These are phyloP conservation scores for Elaeagnus macrophylla DNA, from an alignment of 306 rosid species.

Conservation along the genomic window DNA sequence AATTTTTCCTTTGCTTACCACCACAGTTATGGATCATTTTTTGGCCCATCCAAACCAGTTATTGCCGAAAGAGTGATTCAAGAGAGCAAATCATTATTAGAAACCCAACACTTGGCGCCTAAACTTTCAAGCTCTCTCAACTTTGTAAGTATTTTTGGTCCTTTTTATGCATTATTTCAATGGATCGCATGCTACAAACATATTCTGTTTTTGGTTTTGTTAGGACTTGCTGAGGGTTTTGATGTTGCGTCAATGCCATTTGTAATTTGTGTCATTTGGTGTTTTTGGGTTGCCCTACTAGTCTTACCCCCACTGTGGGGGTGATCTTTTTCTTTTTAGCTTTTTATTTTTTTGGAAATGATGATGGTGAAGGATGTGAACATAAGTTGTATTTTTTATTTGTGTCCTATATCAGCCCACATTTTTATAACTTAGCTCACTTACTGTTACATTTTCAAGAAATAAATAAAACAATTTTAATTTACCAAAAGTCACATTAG, in stretches of 20 bases:
- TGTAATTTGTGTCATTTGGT: too few relatives aligned
- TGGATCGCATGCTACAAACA: neutral
- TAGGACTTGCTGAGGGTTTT: constrained; percentile 3
- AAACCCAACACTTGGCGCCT: constrained; percentile 56
- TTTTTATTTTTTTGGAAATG: too few relatives aligned
- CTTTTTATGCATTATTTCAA: neutral
- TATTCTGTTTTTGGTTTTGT: neutral
- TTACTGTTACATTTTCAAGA: neutral
- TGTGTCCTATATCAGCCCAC: too few relatives aligned
- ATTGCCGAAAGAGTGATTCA: constrained; percentile 83
- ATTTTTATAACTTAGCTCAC: too few relatives aligned
- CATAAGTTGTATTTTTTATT: too few relatives aligned
- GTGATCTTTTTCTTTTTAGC: too few relatives aligned
- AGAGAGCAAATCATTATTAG: constrained; percentile 83
- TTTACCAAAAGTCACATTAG: too few relatives aligned
- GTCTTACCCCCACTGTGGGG: too few relatives aligned
- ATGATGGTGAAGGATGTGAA: too few relatives aligned
- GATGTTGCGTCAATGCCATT: too few relatives aligned
- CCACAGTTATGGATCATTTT: constrained; percentile 87
- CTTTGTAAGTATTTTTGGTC: constrained; percentile 33
- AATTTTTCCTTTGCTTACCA: constrained; percentile 1
- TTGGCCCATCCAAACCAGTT: constrained; percentile 81
- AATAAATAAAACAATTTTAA: too few relatives aligned
- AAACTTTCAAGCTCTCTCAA: constrained; percentile 36
- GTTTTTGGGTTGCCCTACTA: too few relatives aligned